Evolutionary conservation across 306 rosid genomes (phyloP), one percentile per base, ranked within the genome.

Genomic region (Begonia fuchsioides): DNA sequence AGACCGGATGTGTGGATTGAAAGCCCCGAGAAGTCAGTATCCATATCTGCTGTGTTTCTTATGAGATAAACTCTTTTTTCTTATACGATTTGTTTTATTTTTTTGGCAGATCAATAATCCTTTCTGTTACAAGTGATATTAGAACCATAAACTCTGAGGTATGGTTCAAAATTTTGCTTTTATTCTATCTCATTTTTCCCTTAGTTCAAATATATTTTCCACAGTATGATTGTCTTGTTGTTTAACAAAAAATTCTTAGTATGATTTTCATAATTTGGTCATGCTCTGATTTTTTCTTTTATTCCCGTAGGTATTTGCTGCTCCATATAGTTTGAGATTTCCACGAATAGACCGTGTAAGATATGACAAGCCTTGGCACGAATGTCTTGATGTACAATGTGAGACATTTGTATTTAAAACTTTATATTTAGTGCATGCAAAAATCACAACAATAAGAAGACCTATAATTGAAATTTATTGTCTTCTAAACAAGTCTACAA

Each of bases 1-100:
- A 69, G 95, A 58, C 95, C 97, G 39, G 97, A 90, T 71, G 93
- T 84, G 65, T 90, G 97, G 97, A 61, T 90, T 45, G 97, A 90
- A 59, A 90, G 77, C 74, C 97, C 97, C 13, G 90, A 90, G 57
- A 84, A 90, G 97, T 84, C 55, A 61, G 72, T 8, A 14, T 46
- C 16, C 11, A 57, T 15, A n/a, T 47, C 39, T 1, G 17, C 49
- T 51, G 49, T 35, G 17, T 40, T 48, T 26, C 35, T 26, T 5
- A 5, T 26, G 35, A 26, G 39, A 41, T 16, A 15, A n/a, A 26
- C 14, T 46, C 14, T 57, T 7, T 40, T 38, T 49, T 10, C 18
- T 46, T 26, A 26, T 26, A 26, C 9, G 40, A 17, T 26, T 26
- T 26, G 35, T 26, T 26, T 26, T 26, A 26, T 26, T 26, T 26